phyloP scores from a whole-genome alignment of 139 green algal species.

The Trebouxia sp. region DNA sequence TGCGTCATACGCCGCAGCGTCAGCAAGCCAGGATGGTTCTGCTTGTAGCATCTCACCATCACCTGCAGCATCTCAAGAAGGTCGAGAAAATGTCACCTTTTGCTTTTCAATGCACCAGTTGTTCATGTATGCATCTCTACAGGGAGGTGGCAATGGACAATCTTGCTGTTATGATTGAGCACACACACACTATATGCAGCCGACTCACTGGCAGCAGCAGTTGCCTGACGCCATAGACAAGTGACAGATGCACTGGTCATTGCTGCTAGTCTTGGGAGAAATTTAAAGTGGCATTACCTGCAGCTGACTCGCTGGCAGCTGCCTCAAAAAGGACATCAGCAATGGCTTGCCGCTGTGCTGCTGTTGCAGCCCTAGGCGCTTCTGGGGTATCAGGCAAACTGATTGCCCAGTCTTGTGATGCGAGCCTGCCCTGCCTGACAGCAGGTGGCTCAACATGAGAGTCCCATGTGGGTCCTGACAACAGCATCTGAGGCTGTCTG shows the following conservation, averaged over 20 bases:
- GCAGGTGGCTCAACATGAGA: neutral
- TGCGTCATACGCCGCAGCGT: constrained; percentile 3
- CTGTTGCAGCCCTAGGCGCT: neutral
- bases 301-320: neutral
- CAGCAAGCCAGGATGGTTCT: neutral
- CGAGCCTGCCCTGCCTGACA: neutral
- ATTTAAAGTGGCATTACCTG: too few relatives aligned
- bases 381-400: constrained; percentile 4
- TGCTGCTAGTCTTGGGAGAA: too few relatives aligned
- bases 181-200: too few relatives aligned
- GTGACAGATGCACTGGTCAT: too few relatives aligned
- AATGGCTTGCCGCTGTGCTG: neutral
- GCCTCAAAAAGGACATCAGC: constrained; percentile 18
- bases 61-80: too few relatives aligned
- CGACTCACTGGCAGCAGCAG: too few relatives aligned
- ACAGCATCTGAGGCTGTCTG: neutral
- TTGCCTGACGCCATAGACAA: too few relatives aligned
- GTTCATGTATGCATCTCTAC: too few relatives aligned
- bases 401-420: neutral
- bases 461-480: neutral
- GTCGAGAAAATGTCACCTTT: too few relatives aligned
- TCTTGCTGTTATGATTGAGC: too few relatives aligned
- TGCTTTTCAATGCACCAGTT: too few relatives aligned
- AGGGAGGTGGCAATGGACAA: too few relatives aligned
- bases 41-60: neutral